Evolutionary conservation across 306 rosid genomes (phyloP).

Genomic region (Citrullus colocynthis): DNA sequence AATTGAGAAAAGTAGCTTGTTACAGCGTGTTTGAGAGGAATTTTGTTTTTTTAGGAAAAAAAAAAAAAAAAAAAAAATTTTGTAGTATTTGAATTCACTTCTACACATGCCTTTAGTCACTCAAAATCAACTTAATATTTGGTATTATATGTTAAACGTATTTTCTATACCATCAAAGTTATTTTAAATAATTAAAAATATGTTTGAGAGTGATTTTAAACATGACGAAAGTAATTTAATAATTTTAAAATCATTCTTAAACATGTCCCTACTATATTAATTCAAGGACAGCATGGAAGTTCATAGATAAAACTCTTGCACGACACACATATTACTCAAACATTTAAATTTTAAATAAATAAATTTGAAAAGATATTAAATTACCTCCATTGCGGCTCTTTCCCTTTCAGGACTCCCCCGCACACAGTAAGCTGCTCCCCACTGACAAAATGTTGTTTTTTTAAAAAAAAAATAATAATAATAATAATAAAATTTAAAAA

Average conservation of each 20-base stretch:
- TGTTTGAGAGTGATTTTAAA: background rate
- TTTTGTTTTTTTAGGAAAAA: too few relatives aligned
- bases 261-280: background rate
- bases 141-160: background rate
- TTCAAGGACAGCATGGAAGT: background rate
- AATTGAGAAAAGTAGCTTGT: background rate
- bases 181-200: too few relatives aligned
- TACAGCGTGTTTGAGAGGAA: background rate
- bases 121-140: too few relatives aligned
- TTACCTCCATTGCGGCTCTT: constrained; percentile 77
- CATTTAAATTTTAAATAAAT: background rate
- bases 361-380: background rate
- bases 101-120: background rate
- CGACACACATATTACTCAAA: background rate
- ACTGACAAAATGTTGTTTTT: constrained; percentile 27
- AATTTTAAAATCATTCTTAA: background rate
- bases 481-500: too few relatives aligned
- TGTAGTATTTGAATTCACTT: too few relatives aligned
- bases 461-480: too few relatives aligned
- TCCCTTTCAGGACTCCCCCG: constrained; percentile 78
- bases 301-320: background rate
- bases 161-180: background rate
- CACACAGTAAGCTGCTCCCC: constrained; percentile 90
- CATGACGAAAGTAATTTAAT: too few relatives aligned
- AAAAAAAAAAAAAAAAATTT: too few relatives aligned